phyloP scores from a whole-genome alignment of 257 asterid species.

The Solanum chaucha region DNA sequence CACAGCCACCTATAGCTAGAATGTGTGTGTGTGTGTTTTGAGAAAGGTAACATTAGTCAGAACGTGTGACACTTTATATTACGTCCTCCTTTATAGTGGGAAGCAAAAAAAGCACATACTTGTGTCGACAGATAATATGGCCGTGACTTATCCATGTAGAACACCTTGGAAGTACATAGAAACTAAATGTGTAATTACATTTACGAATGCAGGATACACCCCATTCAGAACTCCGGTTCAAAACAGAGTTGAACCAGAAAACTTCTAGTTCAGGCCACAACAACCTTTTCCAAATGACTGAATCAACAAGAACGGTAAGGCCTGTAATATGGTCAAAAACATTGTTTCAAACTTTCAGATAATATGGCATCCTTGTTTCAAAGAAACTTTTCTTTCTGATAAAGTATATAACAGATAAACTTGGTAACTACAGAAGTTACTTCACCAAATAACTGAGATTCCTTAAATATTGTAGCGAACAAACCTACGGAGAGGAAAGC shows the following conservation, averaged over 20 bases:
- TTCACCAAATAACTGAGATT: not conserved
- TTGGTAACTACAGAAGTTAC: not conserved
- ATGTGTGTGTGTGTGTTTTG: not conserved
- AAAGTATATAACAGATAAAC: not conserved
- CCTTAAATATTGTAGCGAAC: conserved; percentile 4
- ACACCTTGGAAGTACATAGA: not conserved
- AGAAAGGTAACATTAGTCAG: not conserved
- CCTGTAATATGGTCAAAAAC: conserved; percentile 34
- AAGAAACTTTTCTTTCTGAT: not conserved
- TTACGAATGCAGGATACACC: conserved; percentile 73
- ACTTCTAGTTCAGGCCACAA: conserved; percentile 95
- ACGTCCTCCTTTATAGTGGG: not conserved
- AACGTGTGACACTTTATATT: not conserved
- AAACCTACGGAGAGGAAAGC: conserved; percentile 64
- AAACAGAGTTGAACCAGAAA: conserved; percentile 94
- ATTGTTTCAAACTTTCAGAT: not conserved
- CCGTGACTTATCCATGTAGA: not conserved
- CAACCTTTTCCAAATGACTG: conserved; percentile 70
- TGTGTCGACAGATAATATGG: not conserved
- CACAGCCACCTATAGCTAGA: not conserved
- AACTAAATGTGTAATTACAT: not conserved
- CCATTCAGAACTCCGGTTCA: conserved; percentile 97
- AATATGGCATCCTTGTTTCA: not conserved
- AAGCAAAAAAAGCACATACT: not conserved
- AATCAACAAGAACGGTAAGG: conserved; percentile 63